phyloP scores from a whole-genome alignment of 768 basidiomycete species.

The Collybiopsis confluens region DNA sequence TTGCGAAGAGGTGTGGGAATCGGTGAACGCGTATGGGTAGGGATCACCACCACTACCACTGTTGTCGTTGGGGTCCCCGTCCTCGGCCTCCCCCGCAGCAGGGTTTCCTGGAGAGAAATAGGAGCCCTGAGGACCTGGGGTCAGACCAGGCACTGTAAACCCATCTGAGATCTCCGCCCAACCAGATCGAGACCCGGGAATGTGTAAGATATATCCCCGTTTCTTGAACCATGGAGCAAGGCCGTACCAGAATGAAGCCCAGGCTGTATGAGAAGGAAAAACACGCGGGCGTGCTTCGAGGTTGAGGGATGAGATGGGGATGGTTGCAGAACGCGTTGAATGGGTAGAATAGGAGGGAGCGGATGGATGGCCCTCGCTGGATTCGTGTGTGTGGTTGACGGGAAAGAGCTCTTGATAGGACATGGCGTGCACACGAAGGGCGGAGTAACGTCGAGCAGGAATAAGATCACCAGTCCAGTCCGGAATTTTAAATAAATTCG shows the following conservation, averaged over 20 bases:
- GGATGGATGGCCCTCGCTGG: no score
- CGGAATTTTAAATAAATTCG: no score
- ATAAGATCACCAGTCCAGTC: no score
- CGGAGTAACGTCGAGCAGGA: no score
- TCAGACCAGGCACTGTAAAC: background rate
- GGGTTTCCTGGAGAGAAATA: no score
- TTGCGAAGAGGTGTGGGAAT: background rate
- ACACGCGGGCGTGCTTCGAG: slow-evolving; percentile 2
- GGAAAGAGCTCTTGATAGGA: no score
- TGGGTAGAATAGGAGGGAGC: no score
- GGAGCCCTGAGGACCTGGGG: no score
- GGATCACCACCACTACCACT: background rate
- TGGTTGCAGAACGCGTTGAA: no score
- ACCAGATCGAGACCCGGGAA: background rate
- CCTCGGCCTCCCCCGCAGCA: no score
- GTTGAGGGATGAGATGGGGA: background rate
- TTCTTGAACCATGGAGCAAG: slow-evolving; percentile 1
- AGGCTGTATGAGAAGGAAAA: background rate
- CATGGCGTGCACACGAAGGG: no score
- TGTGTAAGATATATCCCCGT: background rate
- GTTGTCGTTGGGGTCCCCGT: background rate
- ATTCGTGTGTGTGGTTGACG: no score
- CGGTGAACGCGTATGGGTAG: background rate
- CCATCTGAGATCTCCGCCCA: background rate
- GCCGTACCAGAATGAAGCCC: slow-evolving; percentile 4